Conservation (phyloP, 2,329 filamentous ascomycete species). For the Neonectria magnoliae region DNA sequence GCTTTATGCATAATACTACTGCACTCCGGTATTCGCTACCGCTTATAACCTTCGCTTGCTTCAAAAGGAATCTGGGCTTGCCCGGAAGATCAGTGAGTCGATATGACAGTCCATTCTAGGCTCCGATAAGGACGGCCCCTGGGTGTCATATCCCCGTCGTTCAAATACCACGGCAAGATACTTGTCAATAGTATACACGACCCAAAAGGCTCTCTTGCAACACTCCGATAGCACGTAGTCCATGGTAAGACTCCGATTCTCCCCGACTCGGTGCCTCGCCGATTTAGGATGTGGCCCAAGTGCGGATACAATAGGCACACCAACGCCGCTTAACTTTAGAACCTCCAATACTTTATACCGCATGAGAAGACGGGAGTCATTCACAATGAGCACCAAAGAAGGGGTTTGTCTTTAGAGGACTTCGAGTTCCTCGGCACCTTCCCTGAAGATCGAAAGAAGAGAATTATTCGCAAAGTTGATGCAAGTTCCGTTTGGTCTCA, state of each 20-base stretch:
- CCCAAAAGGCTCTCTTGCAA: constrained; percentile 68
- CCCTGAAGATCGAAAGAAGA: constrained; percentile 43
- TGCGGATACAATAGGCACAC: constrained; percentile 35
- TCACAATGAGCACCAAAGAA: constrained; percentile 37
- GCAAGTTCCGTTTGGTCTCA: constrained; percentile 21
- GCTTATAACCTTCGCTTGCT: too few relatives aligned
- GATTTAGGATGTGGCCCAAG: constrained; percentile 34
- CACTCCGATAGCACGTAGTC: constrained; percentile 60
- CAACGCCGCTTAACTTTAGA: too few relatives aligned
- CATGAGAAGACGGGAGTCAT: constrained; percentile 37
- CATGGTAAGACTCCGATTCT: constrained; percentile 1
- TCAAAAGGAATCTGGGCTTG: too few relatives aligned
- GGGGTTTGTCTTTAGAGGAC: constrained; percentile 41
- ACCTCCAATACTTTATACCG: too few relatives aligned
- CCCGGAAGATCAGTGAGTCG: constrained; percentile 54
- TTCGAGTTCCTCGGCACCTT: constrained; percentile 45
- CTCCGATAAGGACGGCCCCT: constrained; percentile 46
- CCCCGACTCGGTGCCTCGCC: constrained; percentile 6
- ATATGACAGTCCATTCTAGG: constrained; percentile 57
- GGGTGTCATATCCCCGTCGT: constrained; percentile 65
- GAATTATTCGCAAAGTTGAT: constrained; percentile 45
- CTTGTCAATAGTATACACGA: constrained; percentile 68
- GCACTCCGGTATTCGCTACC: too few relatives aligned
- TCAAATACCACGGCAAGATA: constrained; percentile 71
- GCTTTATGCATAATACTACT: too few relatives aligned